Evolutionary conservation across 257 asterid species (phyloP).

Genomic region (Vinca minor): DNA sequence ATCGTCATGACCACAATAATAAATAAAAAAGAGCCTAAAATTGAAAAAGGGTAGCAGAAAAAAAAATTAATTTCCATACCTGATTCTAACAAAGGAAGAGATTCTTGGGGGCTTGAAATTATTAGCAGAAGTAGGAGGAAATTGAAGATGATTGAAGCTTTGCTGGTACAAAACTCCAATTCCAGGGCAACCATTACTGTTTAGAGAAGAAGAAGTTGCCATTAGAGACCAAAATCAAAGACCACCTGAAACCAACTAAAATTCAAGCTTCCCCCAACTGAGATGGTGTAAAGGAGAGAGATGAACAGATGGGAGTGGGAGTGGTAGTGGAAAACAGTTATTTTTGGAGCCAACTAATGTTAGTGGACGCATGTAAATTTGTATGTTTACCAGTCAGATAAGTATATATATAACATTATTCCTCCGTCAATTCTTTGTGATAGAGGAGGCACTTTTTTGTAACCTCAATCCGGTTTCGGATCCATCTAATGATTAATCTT

Average conservation of each 20-base stretch:
- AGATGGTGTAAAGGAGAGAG: neutral
- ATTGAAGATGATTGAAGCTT: neutral
- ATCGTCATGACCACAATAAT: neutral
- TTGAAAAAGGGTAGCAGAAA: neutral
- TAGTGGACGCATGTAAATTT: no score
- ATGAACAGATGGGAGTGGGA: no score
- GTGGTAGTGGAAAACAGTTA: no score
- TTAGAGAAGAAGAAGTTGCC: neutral
- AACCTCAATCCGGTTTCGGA: no score
- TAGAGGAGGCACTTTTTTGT: no score
- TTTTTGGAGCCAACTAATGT: no score
- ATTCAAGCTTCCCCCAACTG: neutral
- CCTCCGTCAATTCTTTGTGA: no score
- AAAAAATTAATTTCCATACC: neutral
- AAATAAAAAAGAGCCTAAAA: neutral
- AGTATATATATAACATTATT: no score
- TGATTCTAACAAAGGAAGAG: neutral
- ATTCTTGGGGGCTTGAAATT: neutral
- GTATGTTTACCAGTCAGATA: no score
- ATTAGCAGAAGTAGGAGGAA: neutral
- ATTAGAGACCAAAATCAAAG: neutral
- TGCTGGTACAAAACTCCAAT: neutral
- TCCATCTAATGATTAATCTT: no score
- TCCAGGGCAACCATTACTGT: neutral
- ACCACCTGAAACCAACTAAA: neutral